Conservation (phyloP, 176 grass and related monocot species). For the Luzula sylvatica region DNA sequence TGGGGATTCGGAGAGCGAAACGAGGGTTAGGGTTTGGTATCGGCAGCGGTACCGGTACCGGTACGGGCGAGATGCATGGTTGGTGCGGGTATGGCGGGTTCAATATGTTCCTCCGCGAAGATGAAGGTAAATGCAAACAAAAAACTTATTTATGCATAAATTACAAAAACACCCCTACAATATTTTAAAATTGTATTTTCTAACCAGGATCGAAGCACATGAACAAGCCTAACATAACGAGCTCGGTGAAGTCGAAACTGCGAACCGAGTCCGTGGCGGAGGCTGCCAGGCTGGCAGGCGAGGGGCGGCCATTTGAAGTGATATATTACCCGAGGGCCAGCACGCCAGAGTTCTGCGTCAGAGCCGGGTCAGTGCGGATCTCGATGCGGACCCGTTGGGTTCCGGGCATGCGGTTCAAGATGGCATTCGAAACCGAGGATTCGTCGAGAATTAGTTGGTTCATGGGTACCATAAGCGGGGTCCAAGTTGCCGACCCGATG, state of each 20-base stretch:
- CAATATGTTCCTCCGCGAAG: constrained; percentile 55
- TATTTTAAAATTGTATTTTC: too few relatives aligned
- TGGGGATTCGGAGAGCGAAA: constrained; percentile 90
- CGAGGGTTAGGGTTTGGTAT: constrained; percentile 36
- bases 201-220: constrained; percentile 3
- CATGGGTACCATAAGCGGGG: constrained; percentile 74
- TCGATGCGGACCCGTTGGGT: constrained; percentile 72
- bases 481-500: constrained; percentile 66
- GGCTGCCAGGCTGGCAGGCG: constrained; percentile 45
- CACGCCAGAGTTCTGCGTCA: constrained; percentile 77
- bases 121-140: constrained; percentile 36
- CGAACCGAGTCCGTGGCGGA: constrained; percentile 64
- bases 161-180: too few relatives aligned
- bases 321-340: constrained; percentile 81
- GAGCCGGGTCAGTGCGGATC: constrained; percentile 37
- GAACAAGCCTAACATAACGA: not conserved
- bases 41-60: constrained; percentile 30
- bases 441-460: constrained; percentile 93
- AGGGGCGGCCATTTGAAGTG: constrained; percentile 54
- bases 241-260: not conserved
- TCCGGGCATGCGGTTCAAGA: constrained; percentile 86
- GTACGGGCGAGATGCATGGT: not conserved
- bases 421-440: constrained; percentile 97
- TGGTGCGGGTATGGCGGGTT: constrained; percentile 20
- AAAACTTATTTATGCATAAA: too few relatives aligned